Conservation (phyloP, 768 basidiomycete species). For the Tephrocybe sp. region DNA sequence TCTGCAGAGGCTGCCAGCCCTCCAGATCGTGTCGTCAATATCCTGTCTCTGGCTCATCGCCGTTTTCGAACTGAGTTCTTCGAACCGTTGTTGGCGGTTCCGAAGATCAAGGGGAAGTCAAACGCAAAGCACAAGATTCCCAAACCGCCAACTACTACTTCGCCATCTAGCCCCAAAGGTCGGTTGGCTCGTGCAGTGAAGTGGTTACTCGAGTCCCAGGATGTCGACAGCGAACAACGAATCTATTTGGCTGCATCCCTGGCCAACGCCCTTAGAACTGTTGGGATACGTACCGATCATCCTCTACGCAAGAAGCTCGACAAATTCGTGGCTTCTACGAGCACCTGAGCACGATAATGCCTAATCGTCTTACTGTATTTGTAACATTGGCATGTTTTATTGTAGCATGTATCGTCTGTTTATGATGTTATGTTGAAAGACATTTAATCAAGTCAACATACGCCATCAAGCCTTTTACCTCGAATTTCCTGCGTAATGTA, state of each 20-base stretch:
- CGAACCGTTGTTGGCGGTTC: conserved; percentile 64
- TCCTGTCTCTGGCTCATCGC: conserved; percentile 63
- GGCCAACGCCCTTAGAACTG: conserved; percentile 43
- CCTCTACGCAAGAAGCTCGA: conserved; percentile 67
- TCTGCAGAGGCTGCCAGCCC: conserved; percentile 74
- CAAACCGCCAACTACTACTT: conserved; percentile 33
- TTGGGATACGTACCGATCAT: conserved; percentile 62
- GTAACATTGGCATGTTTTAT: neutral
- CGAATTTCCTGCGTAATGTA: too few species aligned
- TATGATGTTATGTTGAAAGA: too few species aligned
- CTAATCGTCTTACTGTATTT: neutral
- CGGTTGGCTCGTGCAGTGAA: conserved; percentile 68
- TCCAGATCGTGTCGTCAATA: conserved; percentile 60
- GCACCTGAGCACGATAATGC: conserved; percentile 3
- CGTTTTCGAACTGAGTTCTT: conserved; percentile 72
- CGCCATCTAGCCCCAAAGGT: conserved; percentile 54
- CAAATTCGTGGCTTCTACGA: conserved; percentile 41
- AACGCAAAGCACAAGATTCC: conserved; percentile 52
- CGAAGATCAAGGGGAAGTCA: conserved; percentile 57
- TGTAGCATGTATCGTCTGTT: too few species aligned
- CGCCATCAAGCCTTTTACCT: too few species aligned
- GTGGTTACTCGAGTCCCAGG: conserved; percentile 55
- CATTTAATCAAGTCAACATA: too few species aligned
- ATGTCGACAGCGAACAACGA: conserved; percentile 44
- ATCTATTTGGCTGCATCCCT: conserved; percentile 46